phyloP scores from a whole-genome alignment of 345 rosid species.

The Sonneratia caseolaris region DNA sequence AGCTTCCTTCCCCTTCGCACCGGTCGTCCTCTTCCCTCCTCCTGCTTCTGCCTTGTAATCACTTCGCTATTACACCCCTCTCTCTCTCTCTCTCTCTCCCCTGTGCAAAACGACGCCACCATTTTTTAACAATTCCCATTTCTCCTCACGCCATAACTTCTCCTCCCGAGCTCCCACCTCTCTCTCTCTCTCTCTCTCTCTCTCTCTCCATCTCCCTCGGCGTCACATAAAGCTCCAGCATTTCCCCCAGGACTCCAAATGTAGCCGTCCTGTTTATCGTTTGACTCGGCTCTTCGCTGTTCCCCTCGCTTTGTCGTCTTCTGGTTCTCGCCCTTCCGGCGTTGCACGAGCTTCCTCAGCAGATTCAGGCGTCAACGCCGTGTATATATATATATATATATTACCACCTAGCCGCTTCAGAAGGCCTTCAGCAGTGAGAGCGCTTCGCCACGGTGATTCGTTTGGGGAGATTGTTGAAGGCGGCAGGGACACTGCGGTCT shows the following conservation, averaged over 20 bases:
- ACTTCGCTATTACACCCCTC: not conserved
- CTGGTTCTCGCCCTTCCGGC: not conserved
- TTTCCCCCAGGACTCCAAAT: slow-evolving; percentile 1
- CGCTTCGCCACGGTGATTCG: not conserved
- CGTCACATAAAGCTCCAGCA: not conserved
- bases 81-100: slow-evolving; percentile 5
- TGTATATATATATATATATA: not conserved
- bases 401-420: not conserved
- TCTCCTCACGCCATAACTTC: slow-evolving; percentile 4
- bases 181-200: not conserved
- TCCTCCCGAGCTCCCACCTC: slow-evolving; percentile 1
- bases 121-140: not conserved
- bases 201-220: not conserved
- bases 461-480: not conserved
- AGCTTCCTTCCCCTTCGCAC: not conserved
- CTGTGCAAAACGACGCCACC: slow-evolving; percentile 1
- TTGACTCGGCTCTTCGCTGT: not conserved
- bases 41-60: not conserved
- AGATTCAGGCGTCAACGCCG: not conserved
- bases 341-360: not conserved
- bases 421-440: not conserved
- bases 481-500: not conserved
- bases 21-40: not conserved
- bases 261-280: slow-evolving; percentile 1
- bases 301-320: slow-evolving; percentile 1